Base-by-base conservation (phyloP, 2,329 filamentous ascomycete genomes). In the Alternaria brassicicola region DNA sequence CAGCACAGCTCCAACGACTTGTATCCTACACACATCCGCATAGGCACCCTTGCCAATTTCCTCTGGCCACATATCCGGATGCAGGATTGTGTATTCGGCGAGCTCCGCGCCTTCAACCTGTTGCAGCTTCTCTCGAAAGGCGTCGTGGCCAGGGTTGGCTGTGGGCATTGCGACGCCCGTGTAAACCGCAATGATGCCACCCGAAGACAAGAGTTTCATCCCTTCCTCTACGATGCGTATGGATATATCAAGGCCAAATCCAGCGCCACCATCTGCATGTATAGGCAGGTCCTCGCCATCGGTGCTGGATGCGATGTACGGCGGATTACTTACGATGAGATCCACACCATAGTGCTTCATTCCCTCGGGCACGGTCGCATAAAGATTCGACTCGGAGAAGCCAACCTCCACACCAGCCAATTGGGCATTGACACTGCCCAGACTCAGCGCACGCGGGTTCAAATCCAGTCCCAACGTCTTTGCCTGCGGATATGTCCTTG, bases 11-110 rank as follows among this genome's bases (percentile, higher is more conserved):
- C 66, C 67, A 26, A 68, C 66, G 6, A 61, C 63, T 30, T 70
- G 66, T 61, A 70, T 70, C 47, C 67, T 66, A n/a, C 67, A 60
- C 17, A 68, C 63, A 13, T 68, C 64, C 6, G 66, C 62, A 33
- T 70, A 70, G 4, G 64, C 66, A 9, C 64, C 67, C 23, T 48
- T 52, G 8, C 64, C 67, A 28, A 67, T 68, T 28, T 70, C 67
- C 46, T 70, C 67, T n/a, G 67, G 50, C 67, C 67, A 67, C 61
- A 70, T 68, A 17, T 70, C 67, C 0, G 67, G 67, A 19, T 70
- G 66, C 13, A 70, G 36, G 19, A 70, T 63, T 9, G 58, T 62
- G 52, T 70, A 70, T 43, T 68, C 64, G 1, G 51, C 52, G 13
- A 68, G 15, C 9, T 64, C 56, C 3, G 49, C 51, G 6, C 42